Conservation (phyloP, 2,329 filamentous ascomycete species). For the Xylaria sp. region DNA sequence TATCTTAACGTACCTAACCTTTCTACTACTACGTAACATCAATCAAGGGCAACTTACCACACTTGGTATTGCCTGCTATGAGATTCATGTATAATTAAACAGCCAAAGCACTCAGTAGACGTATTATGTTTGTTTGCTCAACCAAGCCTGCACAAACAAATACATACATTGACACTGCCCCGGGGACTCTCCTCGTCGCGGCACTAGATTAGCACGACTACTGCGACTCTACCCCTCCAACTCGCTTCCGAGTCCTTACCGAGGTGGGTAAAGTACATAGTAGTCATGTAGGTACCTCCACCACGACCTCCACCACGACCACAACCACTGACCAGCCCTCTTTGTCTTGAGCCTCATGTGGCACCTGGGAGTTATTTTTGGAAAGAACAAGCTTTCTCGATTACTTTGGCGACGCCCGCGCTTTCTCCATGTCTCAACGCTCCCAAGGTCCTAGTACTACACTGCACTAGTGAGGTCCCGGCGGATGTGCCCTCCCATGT, state of each 20-base stretch:
- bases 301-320: not conserved
- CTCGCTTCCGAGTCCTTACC: constrained; percentile 21
- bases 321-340: constrained; percentile 1
- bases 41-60: not conserved
- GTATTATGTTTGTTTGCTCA: not conserved
- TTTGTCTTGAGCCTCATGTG: constrained; percentile 39
- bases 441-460: constrained; percentile 10
- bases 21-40: not conserved
- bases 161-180: constrained; percentile 23
- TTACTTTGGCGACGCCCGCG: constrained; percentile 25
- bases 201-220: not conserved
- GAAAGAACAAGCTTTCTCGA: constrained; percentile 38
- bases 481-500: not conserved
- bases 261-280: constrained; percentile 1
- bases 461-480: not conserved
- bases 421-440: constrained; percentile 1
- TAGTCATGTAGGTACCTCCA: constrained; percentile 36
- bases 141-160: constrained; percentile 11
- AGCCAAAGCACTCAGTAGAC: not conserved
- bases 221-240: constrained; percentile 22
- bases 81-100: no score
- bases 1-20: no score
- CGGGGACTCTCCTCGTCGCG: not conserved
- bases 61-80: no score
- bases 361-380: constrained; percentile 40